Percentiles rank a stretch among this genome's conserved stretches.
Evolutionary conservation across 1,284 basidiomycete species (phyloP).

Genomic region (Cryptococcus depauperatus): DNA sequence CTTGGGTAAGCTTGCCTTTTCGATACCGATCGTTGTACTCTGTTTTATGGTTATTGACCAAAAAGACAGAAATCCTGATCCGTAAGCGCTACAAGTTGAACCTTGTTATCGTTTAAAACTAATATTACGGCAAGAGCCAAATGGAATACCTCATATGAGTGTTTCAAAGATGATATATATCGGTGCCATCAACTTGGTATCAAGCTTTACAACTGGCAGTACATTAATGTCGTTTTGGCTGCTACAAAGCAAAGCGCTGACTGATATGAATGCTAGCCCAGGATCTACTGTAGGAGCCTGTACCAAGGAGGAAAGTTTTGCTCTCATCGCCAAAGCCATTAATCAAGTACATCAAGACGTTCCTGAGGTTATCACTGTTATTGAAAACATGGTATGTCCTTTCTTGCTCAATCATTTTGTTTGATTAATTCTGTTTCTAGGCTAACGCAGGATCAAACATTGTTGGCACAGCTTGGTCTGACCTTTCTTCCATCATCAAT

Average conservation of each 20-base stretch:
- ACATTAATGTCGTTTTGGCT: slow-evolving; percentile 31
- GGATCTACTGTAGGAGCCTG: slow-evolving; percentile 68
- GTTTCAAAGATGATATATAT: slow-evolving; percentile 75
- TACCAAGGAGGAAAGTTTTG: slow-evolving; percentile 56
- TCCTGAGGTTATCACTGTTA: slow-evolving; percentile 55
- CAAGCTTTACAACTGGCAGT: slow-evolving; percentile 77
- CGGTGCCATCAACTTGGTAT: slow-evolving; percentile 71
- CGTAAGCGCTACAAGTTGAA: slow-evolving; percentile 45
- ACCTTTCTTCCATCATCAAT: slow-evolving; percentile 62
- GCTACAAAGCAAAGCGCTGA: background rate
- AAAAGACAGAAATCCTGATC: slow-evolving; percentile 56
- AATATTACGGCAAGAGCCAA: slow-evolving; percentile 52
- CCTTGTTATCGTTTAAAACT: background rate
- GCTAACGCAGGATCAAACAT: slow-evolving; percentile 68
- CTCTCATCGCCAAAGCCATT: slow-evolving; percentile 63
- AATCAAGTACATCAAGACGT: slow-evolving; percentile 69
- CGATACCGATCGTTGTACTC: background rate
- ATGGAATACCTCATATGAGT: slow-evolving; percentile 66
- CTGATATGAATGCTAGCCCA: slow-evolving; percentile 50
- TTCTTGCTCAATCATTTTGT: background rate
- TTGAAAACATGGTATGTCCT: slow-evolving; percentile 71
- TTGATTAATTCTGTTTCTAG: slow-evolving; percentile 46
- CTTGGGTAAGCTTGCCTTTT: slow-evolving; percentile 48
- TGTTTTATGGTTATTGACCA: too few species aligned
- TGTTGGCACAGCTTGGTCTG: slow-evolving; percentile 62